Percentiles rank a stretch among this genome's conserved stretches.
Evolutionary conservation across 768 basidiomycete genomes (phyloP).

Genomic region (Sistotremastrum suecicum): DNA sequence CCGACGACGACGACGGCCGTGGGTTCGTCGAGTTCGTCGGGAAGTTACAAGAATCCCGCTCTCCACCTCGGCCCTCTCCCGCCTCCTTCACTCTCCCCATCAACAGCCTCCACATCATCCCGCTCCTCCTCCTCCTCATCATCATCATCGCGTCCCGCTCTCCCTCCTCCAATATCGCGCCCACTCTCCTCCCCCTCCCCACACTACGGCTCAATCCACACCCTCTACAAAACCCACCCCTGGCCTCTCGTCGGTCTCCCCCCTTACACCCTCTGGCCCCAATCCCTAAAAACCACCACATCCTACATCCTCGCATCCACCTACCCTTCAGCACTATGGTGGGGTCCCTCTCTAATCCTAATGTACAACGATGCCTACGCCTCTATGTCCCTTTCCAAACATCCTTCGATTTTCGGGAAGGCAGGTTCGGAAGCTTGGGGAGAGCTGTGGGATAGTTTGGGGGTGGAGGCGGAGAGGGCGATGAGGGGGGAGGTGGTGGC

Average conservation of each 20-base stretch:
- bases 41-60: too few species aligned
- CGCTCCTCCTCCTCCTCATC: background rate
- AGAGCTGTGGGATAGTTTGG: conserved; percentile 13
- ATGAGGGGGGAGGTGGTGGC: conserved; percentile 9
- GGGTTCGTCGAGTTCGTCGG: too few species aligned
- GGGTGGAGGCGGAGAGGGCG: conserved; percentile 7
- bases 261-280: background rate
- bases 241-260: background rate
- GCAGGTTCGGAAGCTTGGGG: conserved; percentile 12
- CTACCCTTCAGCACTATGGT: conserved; percentile 9
- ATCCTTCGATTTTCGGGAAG: conserved; percentile 12
- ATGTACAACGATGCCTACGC: conserved; percentile 15
- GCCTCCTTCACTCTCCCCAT: background rate
- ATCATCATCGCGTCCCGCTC: background rate
- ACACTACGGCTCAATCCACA: too few species aligned
- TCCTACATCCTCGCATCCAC: background rate
- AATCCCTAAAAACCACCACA: background rate
- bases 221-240: background rate
- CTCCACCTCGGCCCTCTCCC: background rate
- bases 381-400: conserved; percentile 10
- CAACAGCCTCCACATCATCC: too few species aligned
- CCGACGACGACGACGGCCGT: too few species aligned
- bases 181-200: too few species aligned
- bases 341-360: conserved; percentile 10
- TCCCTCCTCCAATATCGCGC: conserved; percentile 5